Percentiles rank a stretch among this genome's conserved stretches.
These are phyloP conservation scores for Williopsis jadinii DNA, from an alignment of 1,139 yeast genomes.

Conservation along the genomic window DNA sequence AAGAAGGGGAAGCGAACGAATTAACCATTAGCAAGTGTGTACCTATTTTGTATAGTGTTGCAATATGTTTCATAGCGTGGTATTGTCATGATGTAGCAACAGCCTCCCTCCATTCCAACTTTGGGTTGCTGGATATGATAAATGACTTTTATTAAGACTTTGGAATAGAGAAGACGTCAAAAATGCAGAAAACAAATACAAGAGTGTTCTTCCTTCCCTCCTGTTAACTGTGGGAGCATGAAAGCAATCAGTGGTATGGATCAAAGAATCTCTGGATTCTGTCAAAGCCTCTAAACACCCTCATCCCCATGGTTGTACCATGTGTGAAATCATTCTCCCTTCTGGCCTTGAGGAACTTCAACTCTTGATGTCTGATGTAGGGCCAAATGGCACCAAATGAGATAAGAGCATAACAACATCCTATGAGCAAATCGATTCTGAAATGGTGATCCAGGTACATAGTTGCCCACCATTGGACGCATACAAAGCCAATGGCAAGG, in stretches of 20 bases:
- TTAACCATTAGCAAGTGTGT: too few species aligned
- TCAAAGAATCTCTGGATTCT: slow-evolving; percentile 43
- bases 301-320: slow-evolving; percentile 52
- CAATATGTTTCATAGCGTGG: too few species aligned
- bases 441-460: slow-evolving; percentile 70
- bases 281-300: slow-evolving; percentile 41
- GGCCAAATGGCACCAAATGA: slow-evolving; percentile 35
- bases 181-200: too few species aligned
- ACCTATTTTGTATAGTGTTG: too few species aligned
- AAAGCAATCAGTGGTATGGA: slow-evolving; percentile 27
- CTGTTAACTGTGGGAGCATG: neutral
- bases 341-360: slow-evolving; percentile 9
- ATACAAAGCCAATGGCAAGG: slow-evolving; percentile 33
- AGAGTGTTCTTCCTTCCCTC: too few species aligned
- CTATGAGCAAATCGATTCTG: slow-evolving; percentile 52
- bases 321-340: slow-evolving; percentile 27
- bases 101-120: too few species aligned
- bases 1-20: too few species aligned
- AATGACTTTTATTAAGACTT: too few species aligned
- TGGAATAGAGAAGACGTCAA: too few species aligned
- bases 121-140: too few species aligned
- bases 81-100: too few species aligned
- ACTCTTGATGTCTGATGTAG: slow-evolving; percentile 7
- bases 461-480: slow-evolving; percentile 69
- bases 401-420: slow-evolving; percentile 43